These are phyloP conservation scores for Cochlearia excelsa DNA, from an alignment of 345 rosid genomes.

Conservation along the genomic window DNA sequence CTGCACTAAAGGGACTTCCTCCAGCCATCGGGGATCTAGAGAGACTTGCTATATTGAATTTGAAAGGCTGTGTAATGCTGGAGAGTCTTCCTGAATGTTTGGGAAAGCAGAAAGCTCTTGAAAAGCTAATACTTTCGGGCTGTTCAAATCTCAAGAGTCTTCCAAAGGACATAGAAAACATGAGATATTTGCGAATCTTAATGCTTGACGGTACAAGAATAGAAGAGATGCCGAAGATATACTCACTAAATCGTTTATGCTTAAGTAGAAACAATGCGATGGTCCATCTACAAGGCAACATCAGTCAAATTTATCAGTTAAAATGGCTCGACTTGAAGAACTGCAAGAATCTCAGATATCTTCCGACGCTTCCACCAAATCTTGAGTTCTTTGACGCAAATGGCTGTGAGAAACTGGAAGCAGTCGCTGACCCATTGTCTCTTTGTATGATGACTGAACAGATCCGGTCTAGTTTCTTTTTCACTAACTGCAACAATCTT, in stretches of 20 bases:
- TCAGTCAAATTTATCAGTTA: slow-evolving; percentile 11
- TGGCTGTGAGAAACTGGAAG: neutral
- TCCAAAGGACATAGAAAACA: neutral
- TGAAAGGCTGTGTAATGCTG: slow-evolving; percentile 8
- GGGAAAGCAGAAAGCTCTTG: neutral
- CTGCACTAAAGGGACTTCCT: slow-evolving; percentile 22
- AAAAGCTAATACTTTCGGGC: slow-evolving; percentile 8
- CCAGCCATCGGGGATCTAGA: neutral
- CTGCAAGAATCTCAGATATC: slow-evolving; percentile 20
- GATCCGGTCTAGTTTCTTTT: neutral
- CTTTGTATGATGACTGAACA: neutral
- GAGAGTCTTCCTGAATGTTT: slow-evolving; percentile 10
- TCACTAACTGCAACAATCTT: neutral
- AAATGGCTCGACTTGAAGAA: slow-evolving; percentile 25
- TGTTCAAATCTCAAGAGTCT: slow-evolving; percentile 3
- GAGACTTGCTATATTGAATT: neutral
- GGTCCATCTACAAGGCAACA: neutral
- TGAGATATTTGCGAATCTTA: slow-evolving; percentile 12
- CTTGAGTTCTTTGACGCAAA: slow-evolving; percentile 27
- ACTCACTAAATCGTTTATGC: slow-evolving; percentile 2
- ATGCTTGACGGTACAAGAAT: slow-evolving; percentile 19
- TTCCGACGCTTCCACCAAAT: slow-evolving; percentile 26
- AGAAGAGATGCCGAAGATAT: neutral
- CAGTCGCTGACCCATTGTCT: neutral
- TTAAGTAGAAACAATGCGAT: slow-evolving; percentile 20